These are phyloP conservation scores for Citeromyces matritensis DNA, from an alignment of 805 yeast genomes.

Conservation along the genomic window DNA sequence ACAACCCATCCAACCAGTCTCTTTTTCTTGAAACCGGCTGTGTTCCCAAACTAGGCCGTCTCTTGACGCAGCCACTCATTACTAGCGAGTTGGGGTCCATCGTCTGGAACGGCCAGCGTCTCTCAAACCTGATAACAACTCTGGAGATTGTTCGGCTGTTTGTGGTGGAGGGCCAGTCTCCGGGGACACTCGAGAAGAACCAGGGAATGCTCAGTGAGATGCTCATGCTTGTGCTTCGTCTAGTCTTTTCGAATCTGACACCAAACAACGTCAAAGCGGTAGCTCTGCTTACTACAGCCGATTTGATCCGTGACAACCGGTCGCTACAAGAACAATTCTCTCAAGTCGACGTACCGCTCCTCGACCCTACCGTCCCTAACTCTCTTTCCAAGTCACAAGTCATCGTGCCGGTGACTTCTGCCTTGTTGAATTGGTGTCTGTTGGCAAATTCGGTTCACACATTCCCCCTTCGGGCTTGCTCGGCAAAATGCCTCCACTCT, in stretches of 20 bases:
- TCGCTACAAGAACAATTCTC: constrained; percentile 59
- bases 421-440: constrained; percentile 74
- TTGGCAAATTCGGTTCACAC: constrained; percentile 68
- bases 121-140: constrained; percentile 48
- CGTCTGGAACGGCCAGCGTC: constrained; percentile 67
- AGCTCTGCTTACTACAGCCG: constrained; percentile 66
- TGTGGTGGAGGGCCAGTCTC: constrained; percentile 47
- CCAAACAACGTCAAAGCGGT: constrained; percentile 52
- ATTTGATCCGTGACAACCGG: constrained; percentile 51
- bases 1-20: constrained; percentile 83
- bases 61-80: constrained; percentile 48
- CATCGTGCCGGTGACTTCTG: constrained; percentile 54
- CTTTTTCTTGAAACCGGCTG: constrained; percentile 78
- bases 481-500: constrained; percentile 50
- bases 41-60: constrained; percentile 42
- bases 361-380: constrained; percentile 43
- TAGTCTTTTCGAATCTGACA: constrained; percentile 54
- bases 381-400: constrained; percentile 15
- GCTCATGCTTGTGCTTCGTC: constrained; percentile 45
- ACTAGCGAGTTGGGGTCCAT: constrained; percentile 24
- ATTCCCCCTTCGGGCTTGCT: constrained; percentile 69
- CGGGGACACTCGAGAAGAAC: constrained; percentile 37
- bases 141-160: constrained; percentile 63
- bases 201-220: constrained; percentile 55
- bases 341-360: constrained; percentile 80